Evolutionary conservation across 1,139 yeast species (phyloP).

Genomic region (Sugiyamaella neomexicana): DNA sequence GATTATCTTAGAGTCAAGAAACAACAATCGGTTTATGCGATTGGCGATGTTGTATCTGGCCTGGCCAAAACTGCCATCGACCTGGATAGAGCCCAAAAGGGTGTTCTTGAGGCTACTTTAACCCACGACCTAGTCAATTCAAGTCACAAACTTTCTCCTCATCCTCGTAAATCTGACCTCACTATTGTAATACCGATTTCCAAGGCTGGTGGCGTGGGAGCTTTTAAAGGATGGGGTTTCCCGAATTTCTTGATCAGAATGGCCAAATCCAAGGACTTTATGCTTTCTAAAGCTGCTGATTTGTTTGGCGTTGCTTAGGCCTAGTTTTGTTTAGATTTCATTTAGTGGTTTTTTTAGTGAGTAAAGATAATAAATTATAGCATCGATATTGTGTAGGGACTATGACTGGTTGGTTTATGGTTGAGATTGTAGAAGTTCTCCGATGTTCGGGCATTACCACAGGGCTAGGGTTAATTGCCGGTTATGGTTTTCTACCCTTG

Average conservation of each 20-base stretch:
- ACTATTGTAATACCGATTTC: conserved; percentile 28
- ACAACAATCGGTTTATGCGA: conserved; percentile 29
- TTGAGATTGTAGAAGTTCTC: too few species aligned
- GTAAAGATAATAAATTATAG: too few species aligned
- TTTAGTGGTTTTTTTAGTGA: background rate
- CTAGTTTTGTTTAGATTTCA: too few species aligned
- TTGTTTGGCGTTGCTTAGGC: conserved; percentile 9
- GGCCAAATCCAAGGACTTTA: conserved; percentile 27
- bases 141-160: conserved; percentile 13
- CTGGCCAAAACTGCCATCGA: conserved; percentile 26
- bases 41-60: conserved; percentile 32
- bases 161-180: conserved; percentile 12
- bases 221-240: conserved; percentile 26
- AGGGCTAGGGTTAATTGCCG: too few species aligned
- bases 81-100: conserved; percentile 22
- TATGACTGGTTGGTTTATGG: too few species aligned
- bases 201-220: conserved; percentile 30
- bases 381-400: too few species aligned
- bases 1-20: conserved; percentile 30
- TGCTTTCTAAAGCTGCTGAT: conserved; percentile 23
- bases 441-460: too few species aligned
- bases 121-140: conserved; percentile 22
- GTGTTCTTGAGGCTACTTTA: conserved; percentile 22
- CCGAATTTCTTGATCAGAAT: conserved; percentile 28
- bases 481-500: too few species aligned